A percentile compares a stretch with the other conserved stretches of the same genome.
Evolutionary conservation across 805 yeast species (phyloP).

Genomic region (Starmerella davenportii): DNA sequence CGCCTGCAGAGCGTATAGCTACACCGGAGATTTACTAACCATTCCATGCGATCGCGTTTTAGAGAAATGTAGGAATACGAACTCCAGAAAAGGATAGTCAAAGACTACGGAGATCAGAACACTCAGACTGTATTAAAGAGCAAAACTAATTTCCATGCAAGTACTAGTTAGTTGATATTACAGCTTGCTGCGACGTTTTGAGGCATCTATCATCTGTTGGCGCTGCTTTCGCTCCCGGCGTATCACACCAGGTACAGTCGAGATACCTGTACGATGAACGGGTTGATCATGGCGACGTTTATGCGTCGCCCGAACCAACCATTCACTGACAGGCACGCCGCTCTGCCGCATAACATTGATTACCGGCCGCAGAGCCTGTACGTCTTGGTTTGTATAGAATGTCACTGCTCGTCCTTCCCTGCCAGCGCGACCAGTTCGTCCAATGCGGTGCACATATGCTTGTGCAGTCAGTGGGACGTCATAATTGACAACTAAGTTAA

Average conservation of each 20-base stretch:
- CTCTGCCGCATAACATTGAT: conserved; percentile 91
- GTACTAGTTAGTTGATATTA: too few species aligned
- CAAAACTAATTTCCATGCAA: too few species aligned
- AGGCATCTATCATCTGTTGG: conserved; percentile 41
- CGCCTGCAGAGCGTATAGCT: too few species aligned
- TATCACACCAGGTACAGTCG: conserved; percentile 39
- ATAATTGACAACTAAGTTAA: conserved; percentile 82
- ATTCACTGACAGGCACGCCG: conserved; percentile 46
- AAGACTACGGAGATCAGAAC: too few species aligned
- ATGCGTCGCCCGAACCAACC: conserved; percentile 45
- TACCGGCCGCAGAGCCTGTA: conserved; percentile 55
- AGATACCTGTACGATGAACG: conserved; percentile 50
- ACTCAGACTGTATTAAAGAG: too few species aligned
- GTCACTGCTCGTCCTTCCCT: conserved; percentile 75
- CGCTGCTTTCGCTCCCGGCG: conserved; percentile 40
- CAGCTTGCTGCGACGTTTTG: too few species aligned
- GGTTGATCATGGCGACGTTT: conserved; percentile 9
- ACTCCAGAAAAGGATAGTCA: too few species aligned
- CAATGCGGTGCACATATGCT: conserved; percentile 91
- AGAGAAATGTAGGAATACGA: too few species aligned
- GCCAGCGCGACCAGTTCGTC: conserved; percentile 97
- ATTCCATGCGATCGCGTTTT: too few species aligned
- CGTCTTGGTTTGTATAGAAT: conserved; percentile 81
- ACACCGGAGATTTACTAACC: too few species aligned
- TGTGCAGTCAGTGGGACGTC: conserved; percentile 92